Evolutionary conservation across 2,329 filamentous ascomycete genomes (phyloP).

Genomic region (Bimuria novae-zelandiae): DNA sequence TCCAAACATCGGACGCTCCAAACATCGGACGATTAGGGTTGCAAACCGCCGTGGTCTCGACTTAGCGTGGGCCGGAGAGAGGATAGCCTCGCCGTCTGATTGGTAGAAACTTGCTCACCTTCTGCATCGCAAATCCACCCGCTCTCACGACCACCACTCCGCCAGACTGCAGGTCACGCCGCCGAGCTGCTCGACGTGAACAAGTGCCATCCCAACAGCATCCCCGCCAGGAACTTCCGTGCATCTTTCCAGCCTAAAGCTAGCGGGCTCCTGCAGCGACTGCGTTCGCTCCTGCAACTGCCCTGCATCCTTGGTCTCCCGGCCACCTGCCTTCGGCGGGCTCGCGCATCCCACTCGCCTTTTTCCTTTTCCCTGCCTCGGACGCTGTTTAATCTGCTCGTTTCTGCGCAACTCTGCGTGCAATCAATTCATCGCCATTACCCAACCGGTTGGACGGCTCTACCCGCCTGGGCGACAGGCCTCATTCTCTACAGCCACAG

Average conservation of each 20-base stretch:
- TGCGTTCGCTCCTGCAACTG: background rate
- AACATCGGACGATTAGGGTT: constrained; percentile 3
- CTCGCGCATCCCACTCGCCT: constrained; percentile 9
- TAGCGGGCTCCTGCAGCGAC: background rate
- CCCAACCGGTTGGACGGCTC: constrained; percentile 12
- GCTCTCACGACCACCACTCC: constrained; percentile 9
- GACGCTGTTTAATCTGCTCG: constrained; percentile 27
- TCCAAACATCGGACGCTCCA: background rate
- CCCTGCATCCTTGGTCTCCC: background rate
- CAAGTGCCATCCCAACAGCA: background rate
- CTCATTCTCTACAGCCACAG: too few species aligned
- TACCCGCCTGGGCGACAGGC: background rate
- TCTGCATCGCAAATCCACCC: constrained; percentile 8
- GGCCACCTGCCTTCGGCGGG: constrained; percentile 5
- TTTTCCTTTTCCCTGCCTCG: constrained; percentile 7
- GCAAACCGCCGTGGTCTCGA: constrained; percentile 15
- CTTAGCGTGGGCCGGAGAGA: constrained; percentile 7
- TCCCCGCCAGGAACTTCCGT: background rate
- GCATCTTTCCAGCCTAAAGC: background rate
- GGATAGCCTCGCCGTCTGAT: background rate
- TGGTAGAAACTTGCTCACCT: constrained; percentile 28
- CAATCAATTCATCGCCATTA: background rate
- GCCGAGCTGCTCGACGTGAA: background rate
- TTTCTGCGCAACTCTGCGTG: constrained; percentile 18
- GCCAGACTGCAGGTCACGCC: background rate